phyloP scores from a whole-genome alignment of 2,329 filamentous ascomycete genomes.

The Arthrinium phaeospermum region DNA sequence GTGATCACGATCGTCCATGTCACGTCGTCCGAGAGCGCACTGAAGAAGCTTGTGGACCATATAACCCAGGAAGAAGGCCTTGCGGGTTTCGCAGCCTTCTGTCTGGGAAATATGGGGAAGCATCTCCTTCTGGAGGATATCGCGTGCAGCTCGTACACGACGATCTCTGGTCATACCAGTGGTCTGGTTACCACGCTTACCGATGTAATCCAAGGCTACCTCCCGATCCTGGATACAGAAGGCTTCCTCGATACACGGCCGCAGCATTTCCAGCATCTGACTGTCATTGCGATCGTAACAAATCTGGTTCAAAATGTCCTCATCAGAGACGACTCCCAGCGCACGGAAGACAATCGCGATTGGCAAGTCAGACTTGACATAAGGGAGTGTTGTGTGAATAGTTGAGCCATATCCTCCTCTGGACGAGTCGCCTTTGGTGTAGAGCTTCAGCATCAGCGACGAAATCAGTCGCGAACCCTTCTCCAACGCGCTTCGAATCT shows the following conservation, averaged over 20 bases:
- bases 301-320: slow-evolving; percentile 97
- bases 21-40: slow-evolving; percentile 88
- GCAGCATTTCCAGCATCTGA: slow-evolving; percentile 96
- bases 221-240: slow-evolving; percentile 96
- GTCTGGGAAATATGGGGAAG: slow-evolving; percentile 95
- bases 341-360: slow-evolving; percentile 96
- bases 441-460: slow-evolving; percentile 88
- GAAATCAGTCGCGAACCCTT: slow-evolving; percentile 96
- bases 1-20: slow-evolving; percentile 97
- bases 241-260: slow-evolving; percentile 95
- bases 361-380: slow-evolving; percentile 91
- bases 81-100: slow-evolving; percentile 92
- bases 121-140: slow-evolving; percentile 96
- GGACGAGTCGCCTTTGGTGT: slow-evolving; percentile 80
- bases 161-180: slow-evolving; percentile 81
- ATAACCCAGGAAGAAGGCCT: slow-evolving; percentile 98
- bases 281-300: slow-evolving; percentile 95
- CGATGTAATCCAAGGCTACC: slow-evolving; percentile 93
- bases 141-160: slow-evolving; percentile 89
- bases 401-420: slow-evolving; percentile 84
- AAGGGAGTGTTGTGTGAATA: slow-evolving; percentile 89
- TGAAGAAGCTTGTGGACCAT: slow-evolving; percentile 97
- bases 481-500: slow-evolving; percentile 95
- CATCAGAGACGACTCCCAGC: slow-evolving; percentile 92
- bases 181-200: slow-evolving; percentile 78